A percentile compares a stretch with the other conserved stretches of the same genome.
Evolutionary conservation across 345 rosid genomes (phyloP).

Genomic region (Gossypium arboreum): DNA sequence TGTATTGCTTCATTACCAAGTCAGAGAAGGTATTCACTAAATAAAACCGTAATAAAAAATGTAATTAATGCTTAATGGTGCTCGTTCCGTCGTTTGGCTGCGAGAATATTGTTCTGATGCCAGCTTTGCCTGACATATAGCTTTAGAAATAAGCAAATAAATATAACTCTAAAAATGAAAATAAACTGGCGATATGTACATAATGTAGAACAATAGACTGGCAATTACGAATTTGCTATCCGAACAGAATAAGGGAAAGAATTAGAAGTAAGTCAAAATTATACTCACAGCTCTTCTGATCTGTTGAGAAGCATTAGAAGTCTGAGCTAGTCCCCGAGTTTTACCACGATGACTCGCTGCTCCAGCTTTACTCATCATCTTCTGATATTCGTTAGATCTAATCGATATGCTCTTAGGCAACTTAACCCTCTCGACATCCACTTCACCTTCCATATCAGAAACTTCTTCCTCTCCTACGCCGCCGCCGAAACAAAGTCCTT

Average conservation of each 20-base stretch:
- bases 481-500: conserved; percentile 19
- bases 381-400: neutral
- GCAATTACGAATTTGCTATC: neutral
- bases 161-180: neutral
- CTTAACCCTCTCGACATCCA: neutral
- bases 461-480: neutral
- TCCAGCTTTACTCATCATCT: neutral
- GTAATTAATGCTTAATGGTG: neutral
- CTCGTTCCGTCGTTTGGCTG: neutral
- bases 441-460: neutral
- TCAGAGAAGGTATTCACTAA: neutral
- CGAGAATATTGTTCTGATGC: neutral
- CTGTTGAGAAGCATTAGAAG: neutral
- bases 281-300: neutral
- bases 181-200: neutral
- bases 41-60: neutral
- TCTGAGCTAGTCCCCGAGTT: neutral
- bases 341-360: neutral
- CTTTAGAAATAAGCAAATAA: neutral
- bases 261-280: neutral
- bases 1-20: neutral
- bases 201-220: neutral
- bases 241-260: neutral
- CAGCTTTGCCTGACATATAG: too few relatives aligned
- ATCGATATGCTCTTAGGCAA: neutral